Evolutionary conservation across 2,329 filamentous ascomycete genomes (phyloP).

Genomic region (Colletotrichum echinochloae): DNA sequence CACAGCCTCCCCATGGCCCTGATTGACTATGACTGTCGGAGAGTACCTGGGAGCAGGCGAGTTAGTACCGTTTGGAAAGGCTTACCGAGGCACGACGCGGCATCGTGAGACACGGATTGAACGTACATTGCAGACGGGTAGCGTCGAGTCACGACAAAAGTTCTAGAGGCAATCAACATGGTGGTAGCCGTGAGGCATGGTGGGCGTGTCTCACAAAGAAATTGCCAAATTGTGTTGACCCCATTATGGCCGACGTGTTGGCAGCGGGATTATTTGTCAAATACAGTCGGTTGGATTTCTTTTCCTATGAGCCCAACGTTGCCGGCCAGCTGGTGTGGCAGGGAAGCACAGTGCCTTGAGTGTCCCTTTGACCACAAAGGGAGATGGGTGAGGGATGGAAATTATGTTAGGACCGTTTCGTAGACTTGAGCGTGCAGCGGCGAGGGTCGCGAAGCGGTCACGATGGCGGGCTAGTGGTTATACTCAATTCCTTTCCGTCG

Average conservation of each 20-base stretch:
- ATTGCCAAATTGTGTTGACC: conserved; percentile 71
- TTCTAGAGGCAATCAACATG: conserved; percentile 60
- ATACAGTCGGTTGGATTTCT: conserved; percentile 1
- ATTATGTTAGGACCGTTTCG: conserved; percentile 8
- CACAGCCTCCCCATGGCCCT: conserved; percentile 75
- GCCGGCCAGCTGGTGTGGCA: neutral
- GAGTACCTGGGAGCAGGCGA: conserved; percentile 71
- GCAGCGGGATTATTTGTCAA: neutral
- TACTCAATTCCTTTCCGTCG: neutral
- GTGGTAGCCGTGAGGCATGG: conserved; percentile 2
- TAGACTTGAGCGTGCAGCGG: neutral
- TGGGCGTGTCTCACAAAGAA: conserved; percentile 61
- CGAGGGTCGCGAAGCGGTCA: neutral
- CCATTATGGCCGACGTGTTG: conserved; percentile 58
- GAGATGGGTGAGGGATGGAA: neutral
- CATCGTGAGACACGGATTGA: neutral
- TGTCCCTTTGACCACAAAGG: neutral
- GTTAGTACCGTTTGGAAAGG: conserved; percentile 39
- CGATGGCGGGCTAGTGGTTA: neutral
- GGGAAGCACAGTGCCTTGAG: neutral
- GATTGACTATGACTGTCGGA: conserved; percentile 68
- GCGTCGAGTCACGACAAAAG: conserved; percentile 86
- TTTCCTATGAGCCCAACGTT: neutral
- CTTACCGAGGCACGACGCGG: conserved; percentile 31
- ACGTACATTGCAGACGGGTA: conserved; percentile 87